Evolutionary conservation across 306 rosid species (phyloP).

Genomic region (Cucurbita ficifolia): DNA sequence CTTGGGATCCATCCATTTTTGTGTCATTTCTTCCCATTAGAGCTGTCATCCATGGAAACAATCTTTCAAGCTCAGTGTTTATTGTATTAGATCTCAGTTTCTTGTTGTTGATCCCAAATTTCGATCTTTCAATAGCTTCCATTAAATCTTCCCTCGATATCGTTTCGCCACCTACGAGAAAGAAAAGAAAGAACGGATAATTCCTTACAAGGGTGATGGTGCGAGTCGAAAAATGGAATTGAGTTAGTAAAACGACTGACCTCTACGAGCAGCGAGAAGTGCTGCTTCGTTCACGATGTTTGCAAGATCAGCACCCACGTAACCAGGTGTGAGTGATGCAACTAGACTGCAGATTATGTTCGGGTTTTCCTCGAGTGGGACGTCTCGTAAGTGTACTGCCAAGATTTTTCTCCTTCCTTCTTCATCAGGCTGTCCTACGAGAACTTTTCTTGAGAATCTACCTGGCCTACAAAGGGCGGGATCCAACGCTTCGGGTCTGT

Average conservation of each 20-base stretch:
- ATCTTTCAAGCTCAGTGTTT: constrained; percentile 60
- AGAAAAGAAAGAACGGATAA: not conserved
- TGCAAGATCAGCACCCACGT: constrained; percentile 94
- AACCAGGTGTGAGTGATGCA: constrained; percentile 74
- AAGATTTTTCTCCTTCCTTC: constrained; percentile 86
- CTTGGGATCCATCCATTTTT: constrained; percentile 35
- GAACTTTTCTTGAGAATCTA: constrained; percentile 87
- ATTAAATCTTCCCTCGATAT: constrained; percentile 76
- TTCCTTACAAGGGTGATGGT: too few relatives aligned
- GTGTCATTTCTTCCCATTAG: constrained; percentile 42
- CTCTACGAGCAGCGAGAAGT: constrained; percentile 90
- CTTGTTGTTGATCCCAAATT: constrained; percentile 65
- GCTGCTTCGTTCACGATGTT: constrained; percentile 85
- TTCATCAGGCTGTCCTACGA: constrained; percentile 85
- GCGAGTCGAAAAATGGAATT: not conserved
- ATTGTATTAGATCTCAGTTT: constrained; percentile 32
- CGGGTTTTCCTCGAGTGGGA: constrained; percentile 69
- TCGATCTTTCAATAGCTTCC: constrained; percentile 94
- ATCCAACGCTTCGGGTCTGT: constrained; percentile 84
- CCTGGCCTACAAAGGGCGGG: constrained; percentile 97
- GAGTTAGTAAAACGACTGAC: constrained; percentile 17
- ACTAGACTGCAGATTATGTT: constrained; percentile 54
- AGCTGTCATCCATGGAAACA: constrained; percentile 90
- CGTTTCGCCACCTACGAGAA: constrained; percentile 48
- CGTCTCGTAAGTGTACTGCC: constrained; percentile 85